phyloP scores from a whole-genome alignment of 768 basidiomycete species.

The Leccinum uliginosum region DNA sequence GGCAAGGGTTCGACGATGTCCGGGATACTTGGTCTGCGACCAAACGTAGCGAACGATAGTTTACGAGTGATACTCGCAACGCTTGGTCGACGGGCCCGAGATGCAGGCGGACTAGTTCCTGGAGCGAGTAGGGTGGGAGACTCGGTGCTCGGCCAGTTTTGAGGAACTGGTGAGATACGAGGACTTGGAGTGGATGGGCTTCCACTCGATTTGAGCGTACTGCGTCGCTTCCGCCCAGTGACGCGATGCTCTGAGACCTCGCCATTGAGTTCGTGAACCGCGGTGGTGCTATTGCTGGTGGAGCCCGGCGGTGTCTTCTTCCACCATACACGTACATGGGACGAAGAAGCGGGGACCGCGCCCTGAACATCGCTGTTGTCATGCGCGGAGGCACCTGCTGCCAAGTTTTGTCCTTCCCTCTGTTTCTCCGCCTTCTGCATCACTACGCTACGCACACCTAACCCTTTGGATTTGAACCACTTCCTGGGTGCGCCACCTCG shows the following conservation, averaged over 20 bases:
- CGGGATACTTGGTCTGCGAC: constrained; percentile 21
- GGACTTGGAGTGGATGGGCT: constrained; percentile 21
- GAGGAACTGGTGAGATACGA: constrained; percentile 14
- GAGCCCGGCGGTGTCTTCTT: constrained; percentile 20
- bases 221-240: constrained; percentile 6
- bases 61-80: constrained; percentile 31
- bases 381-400: not conserved
- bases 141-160: constrained; percentile 22
- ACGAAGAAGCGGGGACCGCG: constrained; percentile 7
- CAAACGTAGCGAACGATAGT: constrained; percentile 27
- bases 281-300: constrained; percentile 6
- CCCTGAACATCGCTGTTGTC: constrained; percentile 6
- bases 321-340: constrained; percentile 29
- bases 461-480: constrained; percentile 29
- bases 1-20: constrained; percentile 21
- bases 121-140: constrained; percentile 6
- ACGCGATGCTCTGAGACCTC: not conserved
- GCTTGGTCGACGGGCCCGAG: constrained; percentile 20
- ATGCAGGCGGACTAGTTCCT: constrained; percentile 5
- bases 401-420: constrained; percentile 11
- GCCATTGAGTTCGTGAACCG: constrained; percentile 11
- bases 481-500: constrained; percentile 20
- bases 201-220: constrained; percentile 3
- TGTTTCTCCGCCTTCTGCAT: constrained; percentile 23
- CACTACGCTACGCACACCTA: constrained; percentile 23